Evolutionary conservation across 257 asterid genomes (phyloP), one percentile per base, ranked within the genome.

Genomic region (Cynanchum wilfordii): DNA sequence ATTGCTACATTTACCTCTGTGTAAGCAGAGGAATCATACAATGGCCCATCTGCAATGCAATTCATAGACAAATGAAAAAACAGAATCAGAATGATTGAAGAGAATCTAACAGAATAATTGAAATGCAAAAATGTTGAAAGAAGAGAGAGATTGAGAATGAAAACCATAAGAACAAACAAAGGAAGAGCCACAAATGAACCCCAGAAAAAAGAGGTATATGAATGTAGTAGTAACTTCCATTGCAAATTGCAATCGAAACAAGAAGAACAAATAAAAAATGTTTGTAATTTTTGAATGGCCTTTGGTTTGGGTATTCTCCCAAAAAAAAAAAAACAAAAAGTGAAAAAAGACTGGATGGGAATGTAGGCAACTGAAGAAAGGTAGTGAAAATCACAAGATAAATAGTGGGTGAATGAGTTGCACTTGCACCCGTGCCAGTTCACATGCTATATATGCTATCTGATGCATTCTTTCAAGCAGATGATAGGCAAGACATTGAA

Each of bases 21-120:
- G 71, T 86, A 86, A 29, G 97, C 98, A 3, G 91, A 81, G 22
- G 95, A 90, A 80, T 92, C 98, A 72, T 90, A 92, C 0, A 83
- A 85, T 51, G 89, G 92, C 81, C 96, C 97, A 79, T 89, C 96
- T 88, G 93, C 89, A 51, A 42, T 33, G 38, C 38, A 87, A 72
- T 16, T 33, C 7, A 71, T 8, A 2, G 27, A 44, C 0, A 42
- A 68, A 78, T 27, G 1, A 22, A 8, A 33, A 42, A 42, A 42
- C 47, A 42, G 60, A 56, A 54, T 33, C 19, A 10, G 22, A 29
- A 69, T 27, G 51, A 13, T 50, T 29, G 22, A 68, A 50, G 24
- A 20, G 24, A 54, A 54, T 54, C 27, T 20, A 54, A 54, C 12
- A 13, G 22, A 29, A 50, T 27, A 54, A 25, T 69, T 50, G 16